These are phyloP conservation scores for Colletotrichum zoysiae DNA, from an alignment of 2,329 filamentous ascomycete species.

Conservation along the genomic window DNA sequence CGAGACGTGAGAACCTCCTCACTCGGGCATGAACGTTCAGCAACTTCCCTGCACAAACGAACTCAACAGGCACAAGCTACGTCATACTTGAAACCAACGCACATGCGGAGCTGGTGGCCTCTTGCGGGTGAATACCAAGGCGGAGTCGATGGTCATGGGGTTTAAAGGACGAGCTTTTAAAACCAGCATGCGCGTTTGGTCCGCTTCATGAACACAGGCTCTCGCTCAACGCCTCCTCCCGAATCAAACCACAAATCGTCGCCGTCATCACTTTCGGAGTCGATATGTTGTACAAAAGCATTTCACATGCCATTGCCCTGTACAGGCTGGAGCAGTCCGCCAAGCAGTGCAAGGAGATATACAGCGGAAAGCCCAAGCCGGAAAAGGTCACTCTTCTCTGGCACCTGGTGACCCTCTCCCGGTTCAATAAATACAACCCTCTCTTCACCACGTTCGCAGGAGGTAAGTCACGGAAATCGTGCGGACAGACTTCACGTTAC, in stretches of 20 bases:
- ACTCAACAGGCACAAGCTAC: constrained; percentile 33
- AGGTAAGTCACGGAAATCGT: constrained; percentile 19
- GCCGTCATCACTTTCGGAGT: neutral
- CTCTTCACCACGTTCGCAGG: constrained; percentile 38
- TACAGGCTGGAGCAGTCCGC: constrained; percentile 28
- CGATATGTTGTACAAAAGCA: constrained; percentile 22
- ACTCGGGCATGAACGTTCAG: constrained; percentile 21
- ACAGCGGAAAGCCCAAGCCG: constrained; percentile 30
- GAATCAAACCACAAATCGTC: constrained; percentile 9
- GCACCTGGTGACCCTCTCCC: constrained; percentile 34
- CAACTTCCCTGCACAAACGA: constrained; percentile 32
- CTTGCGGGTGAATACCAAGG: constrained; percentile 2
- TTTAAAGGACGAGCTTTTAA: constrained; percentile 16
- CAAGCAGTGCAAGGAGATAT: constrained; percentile 33
- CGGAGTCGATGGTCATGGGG: constrained; percentile 7
- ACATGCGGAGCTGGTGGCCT: constrained; percentile 26
- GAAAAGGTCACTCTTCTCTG: constrained; percentile 36
- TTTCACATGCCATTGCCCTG: constrained; percentile 28
- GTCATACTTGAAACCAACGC: constrained; percentile 41
- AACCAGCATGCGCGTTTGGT: constrained; percentile 23
- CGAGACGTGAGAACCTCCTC: constrained; percentile 15
- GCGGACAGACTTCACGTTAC: neutral
- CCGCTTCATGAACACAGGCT: constrained; percentile 17
- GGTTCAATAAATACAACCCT: constrained; percentile 39
- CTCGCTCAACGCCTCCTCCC: neutral